Base-by-base conservation (phyloP, 345 rosid genomes). In the Mallotus nudiflorus region DNA sequence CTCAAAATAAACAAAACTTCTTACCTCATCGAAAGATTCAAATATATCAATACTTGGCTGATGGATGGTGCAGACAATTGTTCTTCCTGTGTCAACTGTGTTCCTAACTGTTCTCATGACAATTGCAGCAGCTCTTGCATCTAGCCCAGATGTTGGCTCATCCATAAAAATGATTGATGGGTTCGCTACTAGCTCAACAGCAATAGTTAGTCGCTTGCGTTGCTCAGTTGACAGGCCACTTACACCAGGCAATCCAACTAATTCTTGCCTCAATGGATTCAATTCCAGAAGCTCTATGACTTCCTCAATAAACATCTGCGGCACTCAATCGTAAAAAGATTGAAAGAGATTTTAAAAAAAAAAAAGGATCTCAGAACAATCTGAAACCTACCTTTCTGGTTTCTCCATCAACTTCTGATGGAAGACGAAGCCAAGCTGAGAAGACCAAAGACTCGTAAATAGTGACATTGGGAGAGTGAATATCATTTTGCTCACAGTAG, bases 1-100 rank as follows among this genome's bases (percentile, higher is more conserved):
- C 2, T 52, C 25, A 6, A 1, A 7, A 52, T 9, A n/a, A n/a
- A n/a, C n/a, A n/a, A n/a, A n/a, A n/a, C 6, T 52, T 39, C 74
- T 40, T 59, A 87, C 97, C 91, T 89, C 97, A 71, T 91, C 93
- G 33, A 91, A 91, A 15, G 96, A 84, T 85, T 91, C 97, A 42
- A 91, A 91, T 10, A 91, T 86, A 78, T 91, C 96, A 31, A 33
- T 33, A n/a, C 61, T 56, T 13, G 61, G 61, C 16, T 56, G 61
- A 56, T 56, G 61, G 20, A 56, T 56, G 35, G 56, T 52, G 56
- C 56, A 52, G 27, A 52, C 56, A 52, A 52, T 28, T 52, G 56
- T 52, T 22, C 56, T 14, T 56, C 61, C 39, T 0, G 39, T 56
- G 11, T 56, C 61, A 8, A 56, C 61, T 56, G 61, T 56, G 42